These are phyloP conservation scores for Vanderwaltozyma yarrowii DNA, from an alignment of 805 yeast genomes.

Conservation along the genomic window DNA sequence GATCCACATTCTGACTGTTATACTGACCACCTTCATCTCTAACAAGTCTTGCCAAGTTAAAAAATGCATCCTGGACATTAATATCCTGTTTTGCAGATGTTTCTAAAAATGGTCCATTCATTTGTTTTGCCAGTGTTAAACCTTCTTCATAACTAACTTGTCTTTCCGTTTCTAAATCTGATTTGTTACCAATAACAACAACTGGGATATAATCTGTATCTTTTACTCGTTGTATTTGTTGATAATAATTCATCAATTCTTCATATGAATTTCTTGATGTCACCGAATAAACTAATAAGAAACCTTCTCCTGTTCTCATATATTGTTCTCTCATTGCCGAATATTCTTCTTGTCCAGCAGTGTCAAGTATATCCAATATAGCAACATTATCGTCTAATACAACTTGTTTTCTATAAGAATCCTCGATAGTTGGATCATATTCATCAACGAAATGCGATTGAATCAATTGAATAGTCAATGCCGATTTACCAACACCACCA, in stretches of 20 bases:
- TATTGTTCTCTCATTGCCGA: constrained; percentile 89
- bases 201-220: constrained; percentile 69
- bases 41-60: constrained; percentile 52
- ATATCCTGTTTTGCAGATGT: constrained; percentile 87
- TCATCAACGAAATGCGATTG: constrained; percentile 95
- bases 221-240: constrained; percentile 70
- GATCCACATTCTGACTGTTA: constrained; percentile 8
- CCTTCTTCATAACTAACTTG: constrained; percentile 67
- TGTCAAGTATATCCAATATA: constrained; percentile 80
- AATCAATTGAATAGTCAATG: constrained; percentile 87
- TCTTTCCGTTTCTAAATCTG: constrained; percentile 66
- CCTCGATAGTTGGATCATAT: constrained; percentile 97
- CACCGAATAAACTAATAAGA: constrained; percentile 77
- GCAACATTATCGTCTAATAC: constrained; percentile 71
- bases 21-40: constrained; percentile 29
- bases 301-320: constrained; percentile 95
- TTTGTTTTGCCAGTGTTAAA: constrained; percentile 46
- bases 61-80: constrained; percentile 82
- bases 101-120: constrained; percentile 72
- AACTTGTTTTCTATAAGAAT: constrained; percentile 80
- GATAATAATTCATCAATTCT: constrained; percentile 70
- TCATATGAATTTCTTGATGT: constrained; percentile 79
- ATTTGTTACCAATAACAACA: constrained; percentile 68
- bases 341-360: constrained; percentile 98
- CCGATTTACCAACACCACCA: constrained; percentile 98